Evolutionary conservation across 371 early-diverging fungal species (phyloP), one percentile per base, ranked within the genome.

Genomic region (Apophysomyces trapeziformis): DNA sequence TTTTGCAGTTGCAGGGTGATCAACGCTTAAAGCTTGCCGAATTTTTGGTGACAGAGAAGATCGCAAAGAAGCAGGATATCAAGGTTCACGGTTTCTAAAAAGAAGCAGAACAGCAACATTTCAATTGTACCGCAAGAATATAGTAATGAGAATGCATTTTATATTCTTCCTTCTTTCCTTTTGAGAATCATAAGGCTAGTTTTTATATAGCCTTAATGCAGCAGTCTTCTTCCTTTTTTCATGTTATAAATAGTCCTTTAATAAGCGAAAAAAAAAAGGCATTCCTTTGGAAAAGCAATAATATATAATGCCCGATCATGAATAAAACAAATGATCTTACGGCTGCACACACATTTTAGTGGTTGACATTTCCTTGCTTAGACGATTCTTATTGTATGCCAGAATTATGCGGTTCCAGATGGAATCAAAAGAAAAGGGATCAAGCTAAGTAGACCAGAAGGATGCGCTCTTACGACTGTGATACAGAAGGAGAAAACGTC

Each of bases 1-100:
- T 96, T 65, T 93, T 98, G 75, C 97, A 97, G 85, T 89, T 98
- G 64, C 93, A 93, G 68, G 99, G 99, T 66, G 98, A 97, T 83
- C 97, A 98, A 75, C 91, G 98, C 61, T 57, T 76, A 57, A 95
- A 95, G 77, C 87, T 96, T 63, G 80, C 77, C 62, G 80, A 86
- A 70, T 95, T 96, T 75, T 82, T 97, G 35, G 72, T 82, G 35
- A 70, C 77, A 35, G 85, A 93, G 72, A 90, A 86, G 13, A 94
- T 97, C 68, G 88, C 89, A 58, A 89, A 86, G 71, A 94, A 92
- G 84, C 83, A 85, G 50, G 80, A 89, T 68, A 90, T 97, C 80
- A 93, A 96, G 85, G 79, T 96, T 59, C 98, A 97, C 90, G 98
- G 98, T 77, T 96, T 96, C 89, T 97, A 91, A 83, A 46, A 26